Evolutionary conservation across 192 early-diverging fungal genomes (phyloP).

Genomic region (Backusella tuberculispora): DNA sequence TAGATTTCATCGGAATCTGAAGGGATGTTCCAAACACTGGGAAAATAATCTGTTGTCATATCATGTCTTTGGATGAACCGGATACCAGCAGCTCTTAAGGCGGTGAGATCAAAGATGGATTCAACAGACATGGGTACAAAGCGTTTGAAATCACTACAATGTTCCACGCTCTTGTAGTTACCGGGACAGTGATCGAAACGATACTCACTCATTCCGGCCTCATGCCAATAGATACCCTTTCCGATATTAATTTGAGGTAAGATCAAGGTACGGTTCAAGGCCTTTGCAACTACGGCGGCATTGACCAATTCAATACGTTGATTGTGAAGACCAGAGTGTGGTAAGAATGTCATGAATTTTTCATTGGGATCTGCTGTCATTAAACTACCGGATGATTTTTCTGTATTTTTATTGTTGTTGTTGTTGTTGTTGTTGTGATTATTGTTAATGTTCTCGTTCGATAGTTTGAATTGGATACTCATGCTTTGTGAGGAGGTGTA

Average conservation of each 20-base stretch:
- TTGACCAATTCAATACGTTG: constrained; percentile 56
- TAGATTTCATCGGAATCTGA: constrained; percentile 36
- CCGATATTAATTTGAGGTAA: constrained; percentile 48
- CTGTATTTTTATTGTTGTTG: neutral
- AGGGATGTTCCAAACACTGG: constrained; percentile 34
- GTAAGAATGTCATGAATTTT: constrained; percentile 51
- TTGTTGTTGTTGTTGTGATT: constrained; percentile 3
- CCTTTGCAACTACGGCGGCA: constrained; percentile 48
- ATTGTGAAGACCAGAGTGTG: constrained; percentile 61
- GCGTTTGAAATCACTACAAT: constrained; percentile 32
- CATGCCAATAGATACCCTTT: constrained; percentile 34
- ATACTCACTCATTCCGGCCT: neutral
- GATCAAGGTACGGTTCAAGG: constrained; percentile 55
- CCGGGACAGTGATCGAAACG: constrained; percentile 29
- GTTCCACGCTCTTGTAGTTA: neutral
- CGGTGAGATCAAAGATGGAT: constrained; percentile 37
- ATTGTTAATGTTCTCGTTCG: neutral
- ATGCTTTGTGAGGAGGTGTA: constrained; percentile 20
- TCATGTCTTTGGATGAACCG: constrained; percentile 25
- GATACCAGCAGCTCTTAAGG: constrained; percentile 23
- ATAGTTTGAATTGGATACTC: constrained; percentile 13
- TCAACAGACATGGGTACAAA: constrained; percentile 29
- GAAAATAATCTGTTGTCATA: constrained; percentile 46
- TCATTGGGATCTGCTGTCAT: constrained; percentile 12
- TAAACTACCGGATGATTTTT: neutral